Evolutionary conservation across 345 rosid genomes (phyloP).

Genomic region (Excoecaria agallocha): DNA sequence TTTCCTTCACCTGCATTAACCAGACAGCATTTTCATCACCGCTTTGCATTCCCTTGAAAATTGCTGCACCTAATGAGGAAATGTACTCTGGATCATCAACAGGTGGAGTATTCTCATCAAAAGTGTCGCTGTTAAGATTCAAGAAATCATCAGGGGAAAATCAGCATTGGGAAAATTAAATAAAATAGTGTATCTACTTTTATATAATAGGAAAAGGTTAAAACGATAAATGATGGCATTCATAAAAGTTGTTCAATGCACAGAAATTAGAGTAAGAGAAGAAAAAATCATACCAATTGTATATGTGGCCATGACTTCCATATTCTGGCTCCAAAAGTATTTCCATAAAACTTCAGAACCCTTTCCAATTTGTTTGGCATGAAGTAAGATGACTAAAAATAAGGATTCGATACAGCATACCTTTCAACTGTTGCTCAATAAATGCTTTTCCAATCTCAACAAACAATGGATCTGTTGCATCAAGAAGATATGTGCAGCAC

Average conservation of each 20-base stretch:
- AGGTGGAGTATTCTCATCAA: conserved; percentile 81
- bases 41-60: conserved; percentile 59
- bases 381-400: conserved; percentile 3
- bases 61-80: conserved; percentile 67
- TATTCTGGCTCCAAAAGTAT: conserved; percentile 44
- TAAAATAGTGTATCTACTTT: background rate
- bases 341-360: conserved; percentile 5
- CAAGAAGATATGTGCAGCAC: conserved; percentile 78
- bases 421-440: conserved; percentile 53
- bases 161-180: background rate
- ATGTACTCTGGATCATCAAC: conserved; percentile 61
- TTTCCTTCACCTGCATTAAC: conserved; percentile 67
- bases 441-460: conserved; percentile 65
- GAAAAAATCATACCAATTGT: conserved; percentile 58
- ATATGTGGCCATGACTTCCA: conserved; percentile 61
- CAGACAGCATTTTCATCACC: conserved; percentile 66
- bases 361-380: conserved; percentile 16
- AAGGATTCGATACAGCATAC: conserved; percentile 24
- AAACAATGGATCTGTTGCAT: conserved; percentile 71
- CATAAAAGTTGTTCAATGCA: background rate
- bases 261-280: background rate
- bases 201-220: background rate
- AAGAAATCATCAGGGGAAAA: conserved; percentile 13
- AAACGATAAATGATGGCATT: background rate
- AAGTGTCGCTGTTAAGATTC: conserved; percentile 53